phyloP scores from a whole-genome alignment of 352 stramenopile species.

The Bremia lactucae region DNA sequence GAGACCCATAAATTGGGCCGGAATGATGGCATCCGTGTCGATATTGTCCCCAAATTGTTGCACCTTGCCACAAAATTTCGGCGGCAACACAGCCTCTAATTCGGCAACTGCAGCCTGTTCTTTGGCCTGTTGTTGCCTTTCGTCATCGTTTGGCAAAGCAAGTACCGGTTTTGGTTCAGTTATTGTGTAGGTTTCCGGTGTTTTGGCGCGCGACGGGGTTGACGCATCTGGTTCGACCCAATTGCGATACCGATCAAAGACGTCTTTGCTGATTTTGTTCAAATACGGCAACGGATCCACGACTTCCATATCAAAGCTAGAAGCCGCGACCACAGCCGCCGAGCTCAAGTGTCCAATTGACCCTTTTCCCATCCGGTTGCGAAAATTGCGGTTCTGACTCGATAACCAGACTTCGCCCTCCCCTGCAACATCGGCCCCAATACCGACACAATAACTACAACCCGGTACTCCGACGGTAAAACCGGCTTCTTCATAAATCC shows the following conservation, averaged over 20 bases:
- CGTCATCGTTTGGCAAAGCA: conserved; percentile 11
- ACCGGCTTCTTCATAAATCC: conserved; percentile 68
- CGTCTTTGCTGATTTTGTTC: conserved; percentile 47
- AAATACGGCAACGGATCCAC: conserved; percentile 49
- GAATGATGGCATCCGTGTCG: conserved; percentile 73
- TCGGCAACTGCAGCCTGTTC: conserved; percentile 48
- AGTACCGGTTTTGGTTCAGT: conserved; percentile 37
- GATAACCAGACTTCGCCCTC: conserved; percentile 72
- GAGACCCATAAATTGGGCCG: conserved; percentile 72
- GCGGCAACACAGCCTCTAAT: conserved; percentile 40
- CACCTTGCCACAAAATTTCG: conserved; percentile 53
- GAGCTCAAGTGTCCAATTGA: conserved; percentile 69
- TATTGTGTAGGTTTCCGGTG: conserved; percentile 28
- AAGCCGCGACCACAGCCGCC: conserved; percentile 56
- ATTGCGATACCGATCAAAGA: conserved; percentile 73
- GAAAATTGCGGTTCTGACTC: conserved; percentile 81
- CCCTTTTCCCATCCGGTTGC: conserved; percentile 77
- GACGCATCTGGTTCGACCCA: conserved; percentile 41
- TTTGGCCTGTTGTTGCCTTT: conserved; percentile 31
- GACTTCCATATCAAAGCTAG: conserved; percentile 72
- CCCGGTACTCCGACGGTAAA: conserved; percentile 68
- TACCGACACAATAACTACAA: conserved; percentile 78
- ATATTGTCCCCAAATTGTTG: conserved; percentile 74
- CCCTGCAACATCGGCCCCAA: conserved; percentile 62
- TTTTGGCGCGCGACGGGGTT: conserved; percentile 11